phyloP scores from a whole-genome alignment of 345 rosid species.

The Lepidium didymum region DNA sequence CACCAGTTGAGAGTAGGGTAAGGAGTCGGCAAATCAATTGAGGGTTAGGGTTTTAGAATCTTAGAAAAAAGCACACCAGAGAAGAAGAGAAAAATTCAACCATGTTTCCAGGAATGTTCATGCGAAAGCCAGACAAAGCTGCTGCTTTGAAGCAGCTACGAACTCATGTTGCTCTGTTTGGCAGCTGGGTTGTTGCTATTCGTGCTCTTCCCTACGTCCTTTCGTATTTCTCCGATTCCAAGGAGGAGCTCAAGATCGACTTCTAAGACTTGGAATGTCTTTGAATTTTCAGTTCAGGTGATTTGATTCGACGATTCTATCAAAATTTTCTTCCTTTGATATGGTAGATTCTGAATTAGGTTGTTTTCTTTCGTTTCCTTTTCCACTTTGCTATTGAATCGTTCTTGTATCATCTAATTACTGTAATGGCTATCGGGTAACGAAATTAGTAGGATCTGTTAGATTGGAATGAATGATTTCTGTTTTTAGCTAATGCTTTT shows the following conservation, averaged over 20 bases:
- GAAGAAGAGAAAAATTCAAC: background rate
- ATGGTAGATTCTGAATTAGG: background rate
- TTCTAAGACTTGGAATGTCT: slow-evolving; percentile 25
- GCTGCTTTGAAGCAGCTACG: slow-evolving; percentile 78
- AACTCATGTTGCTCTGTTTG: slow-evolving; percentile 59
- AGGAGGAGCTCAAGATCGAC: slow-evolving; percentile 79
- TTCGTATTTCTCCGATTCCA: slow-evolving; percentile 50
- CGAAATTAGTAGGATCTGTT: background rate
- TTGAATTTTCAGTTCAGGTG: background rate
- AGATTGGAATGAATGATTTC: background rate
- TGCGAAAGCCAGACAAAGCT: slow-evolving; percentile 80
- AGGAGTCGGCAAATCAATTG: background rate
- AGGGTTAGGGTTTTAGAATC: slow-evolving; percentile 25
- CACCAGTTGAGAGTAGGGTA: background rate
- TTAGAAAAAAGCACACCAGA: background rate
- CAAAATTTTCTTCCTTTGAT: background rate
- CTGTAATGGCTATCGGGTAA: background rate
- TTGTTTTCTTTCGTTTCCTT: background rate
- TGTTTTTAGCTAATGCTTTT: background rate
- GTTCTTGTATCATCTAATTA: background rate
- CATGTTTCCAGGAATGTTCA: slow-evolving; percentile 90
- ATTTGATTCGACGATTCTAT: background rate
- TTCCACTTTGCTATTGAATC: background rate
- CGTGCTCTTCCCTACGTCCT: slow-evolving; percentile 71
- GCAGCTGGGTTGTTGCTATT: slow-evolving; percentile 52